Conservation (phyloP, 495 filamentous ascomycete species). For the Pyrenula aspistea region DNA sequence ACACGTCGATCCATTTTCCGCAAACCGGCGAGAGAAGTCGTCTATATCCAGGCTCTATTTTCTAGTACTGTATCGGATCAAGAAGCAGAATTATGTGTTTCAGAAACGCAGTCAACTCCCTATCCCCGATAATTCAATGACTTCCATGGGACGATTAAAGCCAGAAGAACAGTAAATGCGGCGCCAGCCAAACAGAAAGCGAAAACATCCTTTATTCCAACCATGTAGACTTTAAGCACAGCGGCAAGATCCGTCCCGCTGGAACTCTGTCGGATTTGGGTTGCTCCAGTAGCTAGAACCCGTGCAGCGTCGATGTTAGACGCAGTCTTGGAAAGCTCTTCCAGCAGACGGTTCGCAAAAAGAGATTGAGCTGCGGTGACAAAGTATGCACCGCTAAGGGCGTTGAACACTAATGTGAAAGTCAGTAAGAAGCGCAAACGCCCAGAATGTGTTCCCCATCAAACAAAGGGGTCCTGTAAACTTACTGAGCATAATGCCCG, state of each 20-base stretch:
- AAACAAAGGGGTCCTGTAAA: no score
- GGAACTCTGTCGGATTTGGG: slow-evolving; percentile 29
- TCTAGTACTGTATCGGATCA: no score
- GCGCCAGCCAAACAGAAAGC: slow-evolving; percentile 10
- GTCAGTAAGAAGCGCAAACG: neutral
- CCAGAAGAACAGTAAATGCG: slow-evolving; percentile 5
- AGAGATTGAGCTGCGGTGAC: slow-evolving; percentile 26
- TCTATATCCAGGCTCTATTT: no score
- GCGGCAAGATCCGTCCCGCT: slow-evolving; percentile 21
- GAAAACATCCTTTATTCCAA: slow-evolving; percentile 35
- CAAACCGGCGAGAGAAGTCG: no score
- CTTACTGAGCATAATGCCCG: slow-evolving; percentile 1
- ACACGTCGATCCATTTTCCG: no score
- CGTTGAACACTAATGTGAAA: slow-evolving; percentile 30
- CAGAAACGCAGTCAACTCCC: no score
- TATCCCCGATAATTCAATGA: no score
- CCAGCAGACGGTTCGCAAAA: slow-evolving; percentile 25
- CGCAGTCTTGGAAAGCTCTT: slow-evolving; percentile 13
- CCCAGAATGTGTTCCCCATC: neutral
- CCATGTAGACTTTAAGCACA: slow-evolving; percentile 44
- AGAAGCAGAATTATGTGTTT: no score
- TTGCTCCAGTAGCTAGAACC: slow-evolving; percentile 33
- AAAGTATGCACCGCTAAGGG: slow-evolving; percentile 31
- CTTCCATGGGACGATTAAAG: no score
- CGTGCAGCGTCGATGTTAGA: slow-evolving; percentile 23